Base-by-base conservation (phyloP, 2,329 filamentous ascomycete genomes). In the Penicillium expansum region DNA sequence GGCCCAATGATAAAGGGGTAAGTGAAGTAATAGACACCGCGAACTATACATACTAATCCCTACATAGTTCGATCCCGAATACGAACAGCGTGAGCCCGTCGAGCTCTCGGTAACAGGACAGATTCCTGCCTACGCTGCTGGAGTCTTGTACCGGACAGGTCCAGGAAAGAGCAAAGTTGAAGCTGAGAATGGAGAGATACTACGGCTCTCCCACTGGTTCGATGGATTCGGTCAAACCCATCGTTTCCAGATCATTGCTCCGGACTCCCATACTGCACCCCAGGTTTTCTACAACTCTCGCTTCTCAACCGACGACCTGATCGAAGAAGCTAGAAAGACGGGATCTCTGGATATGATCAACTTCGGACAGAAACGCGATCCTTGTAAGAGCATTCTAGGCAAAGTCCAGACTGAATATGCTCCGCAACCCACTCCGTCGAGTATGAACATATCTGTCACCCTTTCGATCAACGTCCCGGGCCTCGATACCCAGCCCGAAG, bases 191-290 rank as follows among this genome's bases (percentile, higher is more conserved):
- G 84, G 85, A n/a, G 75, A 74, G 14, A 83, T 79, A 0, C 86
- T 86, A 66, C 77, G 80, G 32, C 79, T 87, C 13, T 83, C 80
- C 1, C 90, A 94, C 71, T 94, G 90, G 90, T 94, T 94, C 63
- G 91, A 94, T 69, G 88, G 88, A 6, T 85, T 91, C 48, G 69
- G 57, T 82, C 85, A 3, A 83, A 89, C 54, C 79, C 89, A 93
- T 74, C 85, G 83, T 29, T 93, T 93, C 69, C 81, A 90, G 56
- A 88, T 93, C 32, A 66, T 84, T 3, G 69, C 80, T 0, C 60
- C 78, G 0, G 65, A 68, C 4, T 63, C 68, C 0, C 56, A 74
- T 18, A 66, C 57, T 29, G 68, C 67, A 5, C 59, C 70, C 10
- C 75, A 77, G 33, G 87, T 92, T 3, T 76, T 81, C 24, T 93